Evolutionary conservation across 75 land plant species (phyloP), one percentile per base, ranked within the genome.

Genomic region (Cunninghamia lanceolata): DNA sequence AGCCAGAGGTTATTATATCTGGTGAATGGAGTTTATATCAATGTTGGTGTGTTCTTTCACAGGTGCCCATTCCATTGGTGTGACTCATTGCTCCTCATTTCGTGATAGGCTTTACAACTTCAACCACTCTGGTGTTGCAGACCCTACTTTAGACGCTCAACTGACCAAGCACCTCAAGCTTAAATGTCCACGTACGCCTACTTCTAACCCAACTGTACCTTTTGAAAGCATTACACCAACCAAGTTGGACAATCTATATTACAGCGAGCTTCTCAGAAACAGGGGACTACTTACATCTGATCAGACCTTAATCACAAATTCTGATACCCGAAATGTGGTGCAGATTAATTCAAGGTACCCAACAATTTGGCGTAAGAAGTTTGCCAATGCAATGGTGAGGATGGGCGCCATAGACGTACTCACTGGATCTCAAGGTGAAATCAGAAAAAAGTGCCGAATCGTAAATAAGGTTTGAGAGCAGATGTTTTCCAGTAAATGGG

Each of bases 51-150:
- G 53, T 50, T 50, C 19, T 1, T 83, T 92, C 81, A 88, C 92
- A 68, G 94, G 95, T 47, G 94, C 90, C 42, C 94, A 94, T 87
- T 91, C 95, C 71, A 91, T 94, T 81, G 94, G 93, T 14, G 46
- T 86, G 34, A 71, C 86, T 47, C 94, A 90, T 73, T 92, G 94
- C 90, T n/a, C 80, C 9, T 88, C 91, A 34, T 91, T 88, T 88
- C 42, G 53, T 8, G 76, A 70, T 16, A 86, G 91, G 56, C 85
- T 94, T 47, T 93, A 88, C 28, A 83, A 84, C 85, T 90, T 93
- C 38, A 88, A 70, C 54, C 86, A 70, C 9, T 16, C 54, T 1
- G 84, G 68, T n/a, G 11, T 28, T 14, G 17, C 17, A 14, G 93
- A 89, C 85, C 77, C 92, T 15, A 78, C 87, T 45, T 59, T 89